Percentiles rank a stretch among this genome's conserved stretches.
Conservation (phyloP, 768 basidiomycete genomes). For the Macrocybe gigantea region DNA sequence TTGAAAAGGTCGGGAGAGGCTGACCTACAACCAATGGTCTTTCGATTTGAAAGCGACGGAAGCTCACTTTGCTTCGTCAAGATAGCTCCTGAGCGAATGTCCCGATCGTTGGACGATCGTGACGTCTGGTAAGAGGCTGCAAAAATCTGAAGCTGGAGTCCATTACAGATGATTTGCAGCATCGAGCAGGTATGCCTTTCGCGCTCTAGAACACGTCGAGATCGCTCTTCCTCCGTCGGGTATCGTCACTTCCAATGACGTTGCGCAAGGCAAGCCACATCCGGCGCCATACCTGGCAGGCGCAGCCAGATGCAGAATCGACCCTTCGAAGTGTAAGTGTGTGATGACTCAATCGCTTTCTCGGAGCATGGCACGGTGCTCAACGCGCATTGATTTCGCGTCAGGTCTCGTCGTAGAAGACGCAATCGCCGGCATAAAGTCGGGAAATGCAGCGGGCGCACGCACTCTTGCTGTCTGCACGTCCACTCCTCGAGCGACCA, state of each 20-base stretch:
- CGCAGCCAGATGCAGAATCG: constrained; percentile 50
- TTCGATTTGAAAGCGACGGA: neutral
- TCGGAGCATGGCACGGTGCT: no score
- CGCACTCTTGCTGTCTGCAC: constrained; percentile 81
- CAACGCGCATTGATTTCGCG: neutral
- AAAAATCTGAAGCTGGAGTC: neutral
- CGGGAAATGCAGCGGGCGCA: constrained; percentile 73
- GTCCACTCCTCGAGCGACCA: constrained; percentile 52
- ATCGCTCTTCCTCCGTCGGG: constrained; percentile 54
- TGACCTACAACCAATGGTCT: neutral
- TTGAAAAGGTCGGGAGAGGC: constrained; percentile 42
- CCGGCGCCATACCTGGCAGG: constrained; percentile 85
- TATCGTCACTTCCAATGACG: constrained; percentile 71
- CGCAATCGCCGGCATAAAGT: constrained; percentile 74
- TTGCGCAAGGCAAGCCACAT: constrained; percentile 74
- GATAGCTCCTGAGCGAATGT: constrained; percentile 8
- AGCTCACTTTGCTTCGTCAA: constrained; percentile 21
- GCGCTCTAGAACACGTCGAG: constrained; percentile 58
- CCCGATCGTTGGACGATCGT: constrained; percentile 70
- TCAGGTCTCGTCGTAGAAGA: constrained; percentile 86
- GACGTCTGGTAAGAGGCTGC: constrained; percentile 53
- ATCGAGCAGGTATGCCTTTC: constrained; percentile 63
- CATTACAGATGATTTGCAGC: constrained; percentile 34
- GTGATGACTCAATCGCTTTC: neutral
- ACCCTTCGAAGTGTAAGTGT: constrained; percentile 50